Evolutionary conservation across 2,329 filamentous ascomycete species (phyloP).

Genomic region (Aspergillus fumigatiaffinis): DNA sequence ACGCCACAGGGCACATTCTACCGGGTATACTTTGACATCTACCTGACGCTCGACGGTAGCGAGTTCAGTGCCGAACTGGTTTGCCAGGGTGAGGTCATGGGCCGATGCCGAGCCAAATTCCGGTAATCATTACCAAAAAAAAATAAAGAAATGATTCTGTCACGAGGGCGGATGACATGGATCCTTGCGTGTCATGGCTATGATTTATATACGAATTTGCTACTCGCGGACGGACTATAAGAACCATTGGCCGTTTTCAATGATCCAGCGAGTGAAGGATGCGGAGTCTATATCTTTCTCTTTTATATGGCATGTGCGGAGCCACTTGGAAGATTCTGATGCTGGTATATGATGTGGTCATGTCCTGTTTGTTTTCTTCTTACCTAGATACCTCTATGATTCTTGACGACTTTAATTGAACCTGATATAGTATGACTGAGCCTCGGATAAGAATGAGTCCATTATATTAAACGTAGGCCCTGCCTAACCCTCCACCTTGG

Average conservation of each 20-base stretch:
- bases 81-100: conserved; percentile 99
- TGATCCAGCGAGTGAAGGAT: background rate
- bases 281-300: background rate
- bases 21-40: conserved; percentile 66
- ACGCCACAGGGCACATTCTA: conserved; percentile 96
- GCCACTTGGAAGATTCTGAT: background rate
- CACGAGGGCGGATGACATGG: background rate
- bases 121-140: conserved; percentile 40
- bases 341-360: background rate
- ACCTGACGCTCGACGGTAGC: conserved; percentile 91
- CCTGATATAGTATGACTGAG: background rate
- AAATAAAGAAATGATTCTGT: background rate
- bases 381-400: background rate
- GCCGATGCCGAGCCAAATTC: conserved; percentile 89
- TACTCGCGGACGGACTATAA: background rate
- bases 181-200: background rate
- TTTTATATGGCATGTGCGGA: background rate
- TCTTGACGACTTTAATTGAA: background rate
- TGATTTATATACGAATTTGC: background rate
- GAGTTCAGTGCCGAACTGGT: conserved; percentile 98
- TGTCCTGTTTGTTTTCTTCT: background rate
- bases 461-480: background rate
- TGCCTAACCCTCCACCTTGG: background rate
- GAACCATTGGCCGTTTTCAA: background rate
- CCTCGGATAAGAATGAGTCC: too few species aligned